These are phyloP conservation scores for Aegle marmelos DNA, from an alignment of 345 rosid species.

Conservation along the genomic window DNA sequence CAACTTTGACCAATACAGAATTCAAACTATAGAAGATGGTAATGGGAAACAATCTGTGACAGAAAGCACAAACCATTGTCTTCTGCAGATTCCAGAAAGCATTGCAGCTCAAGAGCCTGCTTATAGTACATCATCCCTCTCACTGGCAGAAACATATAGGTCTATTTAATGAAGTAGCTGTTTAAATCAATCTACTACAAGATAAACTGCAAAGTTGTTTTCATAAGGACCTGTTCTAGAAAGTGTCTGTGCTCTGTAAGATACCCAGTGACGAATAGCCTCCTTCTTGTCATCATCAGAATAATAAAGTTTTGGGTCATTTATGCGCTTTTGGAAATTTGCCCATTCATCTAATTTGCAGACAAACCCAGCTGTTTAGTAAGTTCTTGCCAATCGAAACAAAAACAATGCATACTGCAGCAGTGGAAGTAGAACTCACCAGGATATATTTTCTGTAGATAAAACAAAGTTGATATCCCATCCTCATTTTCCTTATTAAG, in stretches of 20 bases:
- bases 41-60: slow-evolving; percentile 1
- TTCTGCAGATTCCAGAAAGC: slow-evolving; percentile 57
- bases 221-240: slow-evolving; percentile 72
- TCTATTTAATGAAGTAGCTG: background rate
- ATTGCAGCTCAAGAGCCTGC: slow-evolving; percentile 76
- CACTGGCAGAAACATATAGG: slow-evolving; percentile 44
- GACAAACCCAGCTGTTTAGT: slow-evolving; percentile 16
- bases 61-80: slow-evolving; percentile 56
- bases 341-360: slow-evolving; percentile 79
- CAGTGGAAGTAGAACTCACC: slow-evolving; percentile 45
- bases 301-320: slow-evolving; percentile 25
- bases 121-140: slow-evolving; percentile 99
- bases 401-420: slow-evolving; percentile 10
- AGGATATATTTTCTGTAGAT: slow-evolving; percentile 85
- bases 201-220: background rate
- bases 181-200: slow-evolving; percentile 5
- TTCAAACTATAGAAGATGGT: background rate
- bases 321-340: slow-evolving; percentile 59
- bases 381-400: slow-evolving; percentile 13
- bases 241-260: slow-evolving; percentile 94
- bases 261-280: slow-evolving; percentile 71
- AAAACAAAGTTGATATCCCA: slow-evolving; percentile 77
- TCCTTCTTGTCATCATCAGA: slow-evolving; percentile 35
- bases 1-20: slow-evolving; percentile 5
- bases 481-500: slow-evolving; percentile 87